Evolutionary conservation across 2,329 filamentous ascomycete genomes (phyloP).

Genomic region (Claviceps monticola): DNA sequence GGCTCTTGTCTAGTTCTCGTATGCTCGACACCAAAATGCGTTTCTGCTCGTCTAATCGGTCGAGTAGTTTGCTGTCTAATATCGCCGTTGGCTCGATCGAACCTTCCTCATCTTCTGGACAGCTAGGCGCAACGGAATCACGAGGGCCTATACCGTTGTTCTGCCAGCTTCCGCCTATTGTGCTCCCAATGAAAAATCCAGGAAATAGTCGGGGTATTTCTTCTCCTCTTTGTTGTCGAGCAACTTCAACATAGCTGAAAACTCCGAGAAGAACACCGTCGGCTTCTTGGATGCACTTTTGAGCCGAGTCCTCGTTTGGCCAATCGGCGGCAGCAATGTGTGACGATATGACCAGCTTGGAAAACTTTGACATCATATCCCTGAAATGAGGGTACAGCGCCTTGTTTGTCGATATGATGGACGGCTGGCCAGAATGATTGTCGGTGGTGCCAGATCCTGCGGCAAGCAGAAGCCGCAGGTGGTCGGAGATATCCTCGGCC

Average conservation of each 20-base stretch:
- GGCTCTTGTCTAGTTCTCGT: slow-evolving; percentile 72
- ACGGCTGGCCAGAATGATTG: slow-evolving; percentile 95
- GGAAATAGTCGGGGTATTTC: slow-evolving; percentile 86
- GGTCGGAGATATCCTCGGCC: slow-evolving; percentile 97
- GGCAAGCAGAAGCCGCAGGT: slow-evolving; percentile 81
- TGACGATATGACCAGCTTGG: slow-evolving; percentile 94
- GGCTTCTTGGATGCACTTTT: slow-evolving; percentile 94
- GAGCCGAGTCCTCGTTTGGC: slow-evolving; percentile 82
- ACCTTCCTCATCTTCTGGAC: slow-evolving; percentile 71
- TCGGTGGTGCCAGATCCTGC: slow-evolving; percentile 95
- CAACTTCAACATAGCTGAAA: slow-evolving; percentile 92
- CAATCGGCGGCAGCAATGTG: slow-evolving; percentile 96
- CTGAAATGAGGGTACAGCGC: slow-evolving; percentile 92
- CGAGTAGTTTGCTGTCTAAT: slow-evolving; percentile 64
- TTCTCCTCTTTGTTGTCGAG: slow-evolving; percentile 82
- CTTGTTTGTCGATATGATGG: slow-evolving; percentile 98
- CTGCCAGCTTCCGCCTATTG: slow-evolving; percentile 76
- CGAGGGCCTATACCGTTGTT: slow-evolving; percentile 51
- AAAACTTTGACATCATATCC: slow-evolving; percentile 99
- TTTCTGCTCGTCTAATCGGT: slow-evolving; percentile 75
- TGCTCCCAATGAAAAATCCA: slow-evolving; percentile 81
- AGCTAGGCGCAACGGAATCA: slow-evolving; percentile 66
- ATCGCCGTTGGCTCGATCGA: slow-evolving; percentile 55
- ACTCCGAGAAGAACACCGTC: slow-evolving; percentile 90
- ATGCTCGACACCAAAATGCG: slow-evolving; percentile 75